Evolutionary conservation across 1,284 basidiomycete genomes (phyloP).

Genomic region (Cryptococcus sp.): DNA sequence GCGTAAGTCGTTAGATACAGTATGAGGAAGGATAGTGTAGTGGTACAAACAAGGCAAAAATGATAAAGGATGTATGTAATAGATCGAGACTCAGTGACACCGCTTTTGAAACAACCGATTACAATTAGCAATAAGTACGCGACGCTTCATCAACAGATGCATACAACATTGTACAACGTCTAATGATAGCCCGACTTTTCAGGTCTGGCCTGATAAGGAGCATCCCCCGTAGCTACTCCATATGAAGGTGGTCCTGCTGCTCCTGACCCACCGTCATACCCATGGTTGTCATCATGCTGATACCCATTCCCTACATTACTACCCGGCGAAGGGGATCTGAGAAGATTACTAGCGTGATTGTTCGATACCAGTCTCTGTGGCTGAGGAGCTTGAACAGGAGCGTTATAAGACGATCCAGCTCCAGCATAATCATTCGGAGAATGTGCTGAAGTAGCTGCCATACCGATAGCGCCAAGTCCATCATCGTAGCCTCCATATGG

Average conservation of each 20-base stretch:
- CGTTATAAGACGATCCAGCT: slow-evolving; percentile 19
- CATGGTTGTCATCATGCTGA: not conserved
- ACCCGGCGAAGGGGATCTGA: not conserved
- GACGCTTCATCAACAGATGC: no score
- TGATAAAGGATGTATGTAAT: no score
- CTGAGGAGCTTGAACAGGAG: slow-evolving; percentile 8
- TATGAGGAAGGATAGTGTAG: no score
- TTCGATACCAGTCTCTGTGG: slow-evolving; percentile 9
- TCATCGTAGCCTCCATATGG: slow-evolving; percentile 31
- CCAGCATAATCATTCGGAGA: slow-evolving; percentile 13
- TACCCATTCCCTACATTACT: not conserved
- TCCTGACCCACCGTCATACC: not conserved
- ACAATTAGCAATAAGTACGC: no score
- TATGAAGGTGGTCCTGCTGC: not conserved
- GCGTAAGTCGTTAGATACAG: no score
- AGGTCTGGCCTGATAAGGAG: not conserved
- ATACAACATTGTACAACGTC: no score
- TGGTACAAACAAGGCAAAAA: no score
- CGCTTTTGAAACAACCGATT: no score
- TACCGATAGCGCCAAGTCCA: slow-evolving; percentile 34
- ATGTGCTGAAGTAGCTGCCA: slow-evolving; percentile 22
- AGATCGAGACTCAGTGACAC: no score
- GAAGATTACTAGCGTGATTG: not conserved
- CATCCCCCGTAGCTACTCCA: not conserved
- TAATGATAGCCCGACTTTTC: not conserved